These are phyloP conservation scores for Teunomyces atbi DNA, from an alignment of 805 yeast species.

Conservation along the genomic window DNA sequence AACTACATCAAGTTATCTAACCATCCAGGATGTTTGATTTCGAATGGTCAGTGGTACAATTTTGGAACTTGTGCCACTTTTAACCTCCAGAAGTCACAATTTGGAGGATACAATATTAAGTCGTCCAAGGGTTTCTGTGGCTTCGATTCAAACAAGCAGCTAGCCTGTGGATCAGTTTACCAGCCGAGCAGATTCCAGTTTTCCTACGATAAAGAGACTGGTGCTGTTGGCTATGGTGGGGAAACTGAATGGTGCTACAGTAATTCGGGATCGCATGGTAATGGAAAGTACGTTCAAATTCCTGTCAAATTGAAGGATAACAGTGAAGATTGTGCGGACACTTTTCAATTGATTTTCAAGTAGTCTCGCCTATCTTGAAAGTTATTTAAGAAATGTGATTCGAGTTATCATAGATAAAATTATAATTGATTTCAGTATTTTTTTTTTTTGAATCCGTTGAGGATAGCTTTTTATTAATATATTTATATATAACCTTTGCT, in stretches of 20 bases:
- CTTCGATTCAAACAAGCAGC: constrained; percentile 10
- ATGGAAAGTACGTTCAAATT: constrained; percentile 21
- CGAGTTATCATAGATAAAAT: neutral
- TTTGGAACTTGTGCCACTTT: constrained; percentile 85
- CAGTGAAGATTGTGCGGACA: constrained; percentile 12
- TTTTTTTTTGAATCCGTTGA: constrained; percentile 35
- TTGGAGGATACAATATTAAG: constrained; percentile 70
- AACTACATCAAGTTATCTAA: constrained; percentile 44
- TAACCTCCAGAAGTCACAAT: constrained; percentile 51
- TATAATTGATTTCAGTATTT: neutral
- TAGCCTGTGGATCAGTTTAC: constrained; percentile 13
- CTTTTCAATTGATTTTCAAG: constrained; percentile 11
- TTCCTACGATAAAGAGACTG: constrained; percentile 46
- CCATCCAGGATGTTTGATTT: constrained; percentile 74
- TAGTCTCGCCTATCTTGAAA: neutral
- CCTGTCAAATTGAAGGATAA: constrained; percentile 21
- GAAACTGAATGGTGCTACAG: constrained; percentile 53
- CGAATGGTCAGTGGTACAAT: constrained; percentile 81
- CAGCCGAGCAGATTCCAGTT: constrained; percentile 51
- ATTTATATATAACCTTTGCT: constrained; percentile 14
- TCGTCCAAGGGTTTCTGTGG: constrained; percentile 78
- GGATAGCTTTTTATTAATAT: constrained; percentile 30
- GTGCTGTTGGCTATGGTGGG: constrained; percentile 61
- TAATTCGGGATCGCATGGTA: constrained; percentile 15
- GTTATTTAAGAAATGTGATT: neutral